Evolutionary conservation across 768 basidiomycete species (phyloP).

Genomic region (Pleurotus cornucopiae): DNA sequence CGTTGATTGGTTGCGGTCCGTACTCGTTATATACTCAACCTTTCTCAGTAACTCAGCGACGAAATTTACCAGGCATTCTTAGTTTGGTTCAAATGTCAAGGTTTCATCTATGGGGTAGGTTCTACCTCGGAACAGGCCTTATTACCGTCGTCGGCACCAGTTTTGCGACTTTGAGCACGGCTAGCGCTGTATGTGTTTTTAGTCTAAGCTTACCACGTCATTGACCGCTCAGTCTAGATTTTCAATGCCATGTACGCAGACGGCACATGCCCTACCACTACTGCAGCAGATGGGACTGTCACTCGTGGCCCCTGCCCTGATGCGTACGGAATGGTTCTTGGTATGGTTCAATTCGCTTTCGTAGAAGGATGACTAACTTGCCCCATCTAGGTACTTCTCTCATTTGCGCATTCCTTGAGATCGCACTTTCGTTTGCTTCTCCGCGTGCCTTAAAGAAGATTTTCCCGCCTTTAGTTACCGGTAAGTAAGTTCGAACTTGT

Average conservation of each 20-base stretch:
- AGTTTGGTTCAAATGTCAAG: slow-evolving; percentile 80
- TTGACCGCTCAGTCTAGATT: slow-evolving; percentile 36
- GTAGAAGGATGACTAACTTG: not conserved
- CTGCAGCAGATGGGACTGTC: slow-evolving; percentile 52
- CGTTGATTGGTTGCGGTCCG: slow-evolving; percentile 71
- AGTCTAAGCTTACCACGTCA: not conserved
- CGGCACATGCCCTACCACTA: slow-evolving; percentile 68
- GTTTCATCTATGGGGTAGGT: slow-evolving; percentile 52
- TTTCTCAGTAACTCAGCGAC: not conserved
- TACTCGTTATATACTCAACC: not conserved
- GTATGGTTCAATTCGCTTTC: slow-evolving; percentile 26
- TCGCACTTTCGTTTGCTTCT: slow-evolving; percentile 74
- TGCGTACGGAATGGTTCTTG: slow-evolving; percentile 75
- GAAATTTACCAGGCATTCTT: slow-evolving; percentile 49
- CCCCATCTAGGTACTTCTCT: slow-evolving; percentile 57
- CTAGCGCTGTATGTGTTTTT: slow-evolving; percentile 46
- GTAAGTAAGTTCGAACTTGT: slow-evolving; percentile 21
- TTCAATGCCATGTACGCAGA: slow-evolving; percentile 75
- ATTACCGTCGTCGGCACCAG: slow-evolving; percentile 80
- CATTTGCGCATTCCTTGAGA: slow-evolving; percentile 77
- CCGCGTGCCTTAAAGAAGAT: slow-evolving; percentile 55
- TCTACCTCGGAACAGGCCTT: slow-evolving; percentile 76
- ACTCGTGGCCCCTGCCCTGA: slow-evolving; percentile 67
- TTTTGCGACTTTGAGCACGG: slow-evolving; percentile 75
- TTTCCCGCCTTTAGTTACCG: slow-evolving; percentile 81